Conservation (phyloP, 306 rosid genomes). For the Trifolium dubium region DNA sequence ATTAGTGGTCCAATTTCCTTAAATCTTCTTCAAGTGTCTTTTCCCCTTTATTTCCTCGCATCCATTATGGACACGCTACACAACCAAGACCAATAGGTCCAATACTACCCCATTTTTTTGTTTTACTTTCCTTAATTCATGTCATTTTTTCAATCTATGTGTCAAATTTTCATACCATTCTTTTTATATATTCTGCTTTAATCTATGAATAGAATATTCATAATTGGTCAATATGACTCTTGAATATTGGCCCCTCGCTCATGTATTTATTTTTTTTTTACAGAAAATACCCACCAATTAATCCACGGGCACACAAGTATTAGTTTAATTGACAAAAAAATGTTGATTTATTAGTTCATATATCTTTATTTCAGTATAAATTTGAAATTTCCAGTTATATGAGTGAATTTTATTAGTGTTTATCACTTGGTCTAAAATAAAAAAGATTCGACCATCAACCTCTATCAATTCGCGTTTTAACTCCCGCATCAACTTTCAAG, state of each 20-base stretch:
- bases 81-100: slow-evolving; percentile 2
- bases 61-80: slow-evolving; percentile 45
- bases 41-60: slow-evolving; percentile 31
- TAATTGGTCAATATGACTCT: neutral
- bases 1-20: slow-evolving; percentile 60
- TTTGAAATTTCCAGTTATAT: too few relatives aligned
- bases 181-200: neutral
- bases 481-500: too few relatives aligned
- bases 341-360: too few relatives aligned
- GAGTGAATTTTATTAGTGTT: too few relatives aligned
- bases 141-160: neutral
- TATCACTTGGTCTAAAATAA: too few relatives aligned
- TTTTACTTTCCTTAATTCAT: neutral
- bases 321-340: too few relatives aligned
- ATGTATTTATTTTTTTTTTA: neutral
- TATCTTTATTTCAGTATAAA: too few relatives aligned
- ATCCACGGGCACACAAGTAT: too few relatives aligned
- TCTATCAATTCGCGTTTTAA: too few relatives aligned
- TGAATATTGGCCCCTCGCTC: neutral
- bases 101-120: slow-evolving; percentile 1
- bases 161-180: slow-evolving; percentile 4
- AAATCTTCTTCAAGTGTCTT: slow-evolving; percentile 50
- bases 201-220: neutral
- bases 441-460: too few relatives aligned
- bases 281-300: neutral